phyloP scores from a whole-genome alignment of 2,329 filamentous ascomycete species.

The Paecilomyces sp. region DNA sequence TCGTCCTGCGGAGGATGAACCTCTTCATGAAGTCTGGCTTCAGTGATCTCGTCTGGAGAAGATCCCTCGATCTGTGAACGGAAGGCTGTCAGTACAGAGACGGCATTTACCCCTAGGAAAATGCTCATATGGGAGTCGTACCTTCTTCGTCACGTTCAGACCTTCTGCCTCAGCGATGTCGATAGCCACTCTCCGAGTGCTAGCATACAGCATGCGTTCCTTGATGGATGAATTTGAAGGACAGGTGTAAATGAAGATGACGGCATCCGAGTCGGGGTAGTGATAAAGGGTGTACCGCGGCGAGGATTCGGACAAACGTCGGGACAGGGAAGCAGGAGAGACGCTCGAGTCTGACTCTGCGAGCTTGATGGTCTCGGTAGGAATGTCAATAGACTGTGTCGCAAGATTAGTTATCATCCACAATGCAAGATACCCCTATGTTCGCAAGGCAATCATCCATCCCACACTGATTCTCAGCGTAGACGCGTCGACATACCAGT shows the following conservation, averaged over 20 bases:
- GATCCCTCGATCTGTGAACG: slow-evolving; percentile 49
- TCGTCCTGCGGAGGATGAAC: slow-evolving; percentile 44
- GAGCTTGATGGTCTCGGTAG: slow-evolving; percentile 51
- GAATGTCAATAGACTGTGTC: slow-evolving; percentile 29
- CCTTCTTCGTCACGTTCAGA: slow-evolving; percentile 51
- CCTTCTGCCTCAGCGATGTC: slow-evolving; percentile 48
- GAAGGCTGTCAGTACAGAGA: slow-evolving; percentile 11
- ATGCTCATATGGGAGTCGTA: slow-evolving; percentile 16
- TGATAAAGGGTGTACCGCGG: slow-evolving; percentile 58
- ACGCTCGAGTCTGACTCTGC: slow-evolving; percentile 37
- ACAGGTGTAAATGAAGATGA: slow-evolving; percentile 60
- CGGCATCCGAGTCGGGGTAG: slow-evolving; percentile 38
- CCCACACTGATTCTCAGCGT: not conserved
- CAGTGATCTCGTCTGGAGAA: slow-evolving; percentile 51
- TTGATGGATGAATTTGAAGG: slow-evolving; percentile 55
- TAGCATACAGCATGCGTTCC: slow-evolving; percentile 60
- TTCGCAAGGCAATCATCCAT: not conserved
- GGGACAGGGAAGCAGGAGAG: slow-evolving; percentile 37
- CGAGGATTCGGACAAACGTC: slow-evolving; percentile 44
- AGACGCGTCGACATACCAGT: slow-evolving; percentile 33
- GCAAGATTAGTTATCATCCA: slow-evolving; percentile 8
- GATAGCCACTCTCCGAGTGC: slow-evolving; percentile 49
- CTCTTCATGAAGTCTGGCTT: slow-evolving; percentile 46
- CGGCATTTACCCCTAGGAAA: not conserved
- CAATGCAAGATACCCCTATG: slow-evolving; percentile 11